A percentile compares a stretch with the other conserved stretches of the same genome.
Conservation (phyloP, 768 basidiomycete species). For the Boletus tomentosulus region DNA sequence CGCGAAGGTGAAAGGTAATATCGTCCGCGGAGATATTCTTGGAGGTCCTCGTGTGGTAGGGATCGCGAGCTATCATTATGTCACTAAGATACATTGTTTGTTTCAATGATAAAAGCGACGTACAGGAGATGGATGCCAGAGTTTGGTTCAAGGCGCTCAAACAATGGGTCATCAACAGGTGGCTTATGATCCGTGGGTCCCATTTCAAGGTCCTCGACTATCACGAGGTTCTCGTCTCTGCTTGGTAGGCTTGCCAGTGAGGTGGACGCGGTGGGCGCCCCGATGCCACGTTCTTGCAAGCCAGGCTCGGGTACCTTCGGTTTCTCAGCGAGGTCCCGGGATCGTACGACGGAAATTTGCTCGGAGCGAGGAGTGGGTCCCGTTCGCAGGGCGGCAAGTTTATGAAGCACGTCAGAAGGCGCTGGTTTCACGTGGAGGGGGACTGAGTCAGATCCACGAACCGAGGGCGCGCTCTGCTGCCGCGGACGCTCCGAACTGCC, state of each 20-base stretch:
- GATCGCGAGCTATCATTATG: slow-evolving; percentile 57
- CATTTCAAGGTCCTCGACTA: slow-evolving; percentile 72
- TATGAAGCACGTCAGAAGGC: slow-evolving; percentile 51
- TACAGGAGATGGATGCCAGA: slow-evolving; percentile 83
- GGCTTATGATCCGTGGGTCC: slow-evolving; percentile 77
- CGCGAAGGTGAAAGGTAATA: slow-evolving; percentile 87
- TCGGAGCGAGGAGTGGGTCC: slow-evolving; percentile 17
- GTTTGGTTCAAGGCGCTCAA: slow-evolving; percentile 83
- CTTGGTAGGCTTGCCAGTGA: slow-evolving; percentile 6
- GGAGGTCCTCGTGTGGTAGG: slow-evolving; percentile 71
- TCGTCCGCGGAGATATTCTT: slow-evolving; percentile 75
- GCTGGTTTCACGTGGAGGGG: slow-evolving; percentile 32
- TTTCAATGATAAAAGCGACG: slow-evolving; percentile 28
- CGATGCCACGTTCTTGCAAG: slow-evolving; percentile 8
- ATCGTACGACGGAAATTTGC: slow-evolving; percentile 27
- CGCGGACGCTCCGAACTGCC: slow-evolving; percentile 12
- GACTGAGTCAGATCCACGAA: neutral
- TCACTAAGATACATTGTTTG: slow-evolving; percentile 2
- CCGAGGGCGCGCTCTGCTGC: slow-evolving; percentile 10
- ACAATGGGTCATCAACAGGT: slow-evolving; percentile 68
- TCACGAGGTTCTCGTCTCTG: slow-evolving; percentile 59
- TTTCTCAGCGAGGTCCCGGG: slow-evolving; percentile 22
- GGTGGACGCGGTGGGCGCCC: slow-evolving; percentile 2
- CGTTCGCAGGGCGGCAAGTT: slow-evolving; percentile 40
- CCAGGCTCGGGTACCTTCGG: slow-evolving; percentile 4